Evolutionary conservation across 257 asterid genomes (phyloP).

Genomic region (Ilex asprella): DNA sequence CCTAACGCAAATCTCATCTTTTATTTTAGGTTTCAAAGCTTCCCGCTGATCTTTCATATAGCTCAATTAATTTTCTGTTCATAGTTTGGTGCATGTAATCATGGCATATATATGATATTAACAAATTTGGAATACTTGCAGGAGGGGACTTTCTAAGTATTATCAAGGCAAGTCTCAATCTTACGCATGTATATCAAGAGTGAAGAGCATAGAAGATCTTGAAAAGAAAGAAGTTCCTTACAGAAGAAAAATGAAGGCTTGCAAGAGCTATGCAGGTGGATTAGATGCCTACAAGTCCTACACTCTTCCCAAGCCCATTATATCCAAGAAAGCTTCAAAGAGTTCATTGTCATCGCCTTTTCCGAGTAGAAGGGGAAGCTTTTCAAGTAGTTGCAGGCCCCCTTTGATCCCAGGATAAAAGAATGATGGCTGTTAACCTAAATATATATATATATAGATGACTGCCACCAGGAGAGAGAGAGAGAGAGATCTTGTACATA

Average conservation of each 20-base stretch:
- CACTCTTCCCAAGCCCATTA: slow-evolving; percentile 50
- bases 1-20: too few relatives aligned
- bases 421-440: background rate
- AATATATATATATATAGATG: too few relatives aligned
- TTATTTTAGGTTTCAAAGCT: too few relatives aligned
- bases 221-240: slow-evolving; percentile 45
- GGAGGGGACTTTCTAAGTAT: slow-evolving; percentile 79
- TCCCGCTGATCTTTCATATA: too few relatives aligned
- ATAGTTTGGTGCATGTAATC: too few relatives aligned
- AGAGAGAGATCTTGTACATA: too few relatives aligned
- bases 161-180: slow-evolving; percentile 81
- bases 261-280: slow-evolving; percentile 50
- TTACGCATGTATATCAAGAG: slow-evolving; percentile 60
- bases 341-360: slow-evolving; percentile 15
- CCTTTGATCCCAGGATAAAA: slow-evolving; percentile 27
- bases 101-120: too few relatives aligned
- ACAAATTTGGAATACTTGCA: slow-evolving; percentile 19
- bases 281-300: slow-evolving; percentile 38
- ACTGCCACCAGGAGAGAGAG: too few relatives aligned
- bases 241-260: slow-evolving; percentile 34
- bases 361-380: too few relatives aligned
- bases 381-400: slow-evolving; percentile 25
- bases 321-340: slow-evolving; percentile 45
- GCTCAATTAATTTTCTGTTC: too few relatives aligned
- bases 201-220: slow-evolving; percentile 61